These are phyloP conservation scores for Ilex asprella DNA, from an alignment of 257 asterid genomes.

Conservation along the genomic window DNA sequence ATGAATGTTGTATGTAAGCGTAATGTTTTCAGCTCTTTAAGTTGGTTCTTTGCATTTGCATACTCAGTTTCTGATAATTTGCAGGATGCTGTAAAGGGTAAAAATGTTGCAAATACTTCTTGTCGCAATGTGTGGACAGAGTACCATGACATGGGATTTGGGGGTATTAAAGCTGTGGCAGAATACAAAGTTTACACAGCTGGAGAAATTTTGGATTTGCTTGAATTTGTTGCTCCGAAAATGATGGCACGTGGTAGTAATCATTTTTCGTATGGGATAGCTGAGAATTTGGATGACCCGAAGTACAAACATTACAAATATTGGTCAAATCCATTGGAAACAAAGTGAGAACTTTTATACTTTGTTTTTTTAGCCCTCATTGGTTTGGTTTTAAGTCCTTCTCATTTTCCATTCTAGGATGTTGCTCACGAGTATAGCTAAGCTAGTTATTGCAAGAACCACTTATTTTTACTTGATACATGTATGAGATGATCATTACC, in stretches of 20 bases:
- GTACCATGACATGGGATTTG: slow-evolving; percentile 78
- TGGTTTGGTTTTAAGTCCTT: background rate
- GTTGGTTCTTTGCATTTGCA: slow-evolving; percentile 5
- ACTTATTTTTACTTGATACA: too few species aligned
- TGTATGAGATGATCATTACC: too few species aligned
- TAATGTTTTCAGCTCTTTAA: background rate
- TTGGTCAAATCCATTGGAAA: slow-evolving; percentile 95
- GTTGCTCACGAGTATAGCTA: too few species aligned
- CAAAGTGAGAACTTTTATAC: slow-evolving; percentile 43
- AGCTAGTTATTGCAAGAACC: too few species aligned
- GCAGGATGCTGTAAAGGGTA: slow-evolving; percentile 85
- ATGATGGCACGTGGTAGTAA: slow-evolving; percentile 83
- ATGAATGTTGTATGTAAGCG: too few species aligned
- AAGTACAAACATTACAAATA: slow-evolving; percentile 71
- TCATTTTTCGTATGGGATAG: slow-evolving; percentile 80
- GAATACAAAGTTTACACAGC: slow-evolving; percentile 81
- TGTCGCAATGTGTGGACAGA: slow-evolving; percentile 91
- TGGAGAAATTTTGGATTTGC: slow-evolving; percentile 60
- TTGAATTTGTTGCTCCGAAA: slow-evolving; percentile 69
- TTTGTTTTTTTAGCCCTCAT: background rate
- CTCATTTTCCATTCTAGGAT: too few species aligned
- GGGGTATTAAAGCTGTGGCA: slow-evolving; percentile 63
- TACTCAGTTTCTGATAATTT: slow-evolving; percentile 8
- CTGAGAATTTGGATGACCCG: slow-evolving; percentile 79
- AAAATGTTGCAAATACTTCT: slow-evolving; percentile 48